A percentile compares a stretch with the other conserved stretches of the same genome.
These are phyloP conservation scores for Pyrus pyrifolia DNA, from an alignment of 306 rosid genomes.

Conservation along the genomic window DNA sequence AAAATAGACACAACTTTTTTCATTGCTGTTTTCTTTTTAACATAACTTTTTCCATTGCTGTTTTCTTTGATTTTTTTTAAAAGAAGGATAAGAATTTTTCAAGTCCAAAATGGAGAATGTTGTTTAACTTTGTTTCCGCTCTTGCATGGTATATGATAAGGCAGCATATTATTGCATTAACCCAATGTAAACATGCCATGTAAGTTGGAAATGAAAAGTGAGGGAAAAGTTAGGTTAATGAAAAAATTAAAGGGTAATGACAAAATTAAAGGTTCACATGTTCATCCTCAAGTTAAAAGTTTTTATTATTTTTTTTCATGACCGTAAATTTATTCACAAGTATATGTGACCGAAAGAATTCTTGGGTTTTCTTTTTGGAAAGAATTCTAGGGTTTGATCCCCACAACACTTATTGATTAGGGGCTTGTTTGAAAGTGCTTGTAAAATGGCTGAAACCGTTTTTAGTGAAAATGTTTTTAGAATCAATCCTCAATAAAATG, in stretches of 20 bases:
- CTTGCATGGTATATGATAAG: neutral
- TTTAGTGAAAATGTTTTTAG: no score
- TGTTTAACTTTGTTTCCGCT: neutral
- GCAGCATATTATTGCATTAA: neutral
- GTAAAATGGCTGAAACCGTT: no score
- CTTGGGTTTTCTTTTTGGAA: neutral
- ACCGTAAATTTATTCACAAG: neutral
- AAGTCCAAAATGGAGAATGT: neutral
- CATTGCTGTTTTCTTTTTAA: no score
- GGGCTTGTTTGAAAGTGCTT: no score
- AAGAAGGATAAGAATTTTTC: neutral
- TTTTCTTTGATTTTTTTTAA: neutral
- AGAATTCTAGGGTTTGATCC: neutral
- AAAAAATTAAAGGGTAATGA: no score
- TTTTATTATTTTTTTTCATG: neutral
- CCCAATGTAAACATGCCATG: neutral
- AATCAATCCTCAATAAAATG: no score
- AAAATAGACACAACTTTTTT: neutral
- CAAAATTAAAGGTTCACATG: no score
- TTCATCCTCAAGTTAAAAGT: neutral
- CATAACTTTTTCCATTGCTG: no score
- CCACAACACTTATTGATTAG: no score
- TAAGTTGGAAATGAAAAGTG: neutral
- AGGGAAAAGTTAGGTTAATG: neutral
- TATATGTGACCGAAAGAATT: neutral